Conservation (phyloP, 1,284 basidiomycete species). For the Chalciporus sp. region DNA sequence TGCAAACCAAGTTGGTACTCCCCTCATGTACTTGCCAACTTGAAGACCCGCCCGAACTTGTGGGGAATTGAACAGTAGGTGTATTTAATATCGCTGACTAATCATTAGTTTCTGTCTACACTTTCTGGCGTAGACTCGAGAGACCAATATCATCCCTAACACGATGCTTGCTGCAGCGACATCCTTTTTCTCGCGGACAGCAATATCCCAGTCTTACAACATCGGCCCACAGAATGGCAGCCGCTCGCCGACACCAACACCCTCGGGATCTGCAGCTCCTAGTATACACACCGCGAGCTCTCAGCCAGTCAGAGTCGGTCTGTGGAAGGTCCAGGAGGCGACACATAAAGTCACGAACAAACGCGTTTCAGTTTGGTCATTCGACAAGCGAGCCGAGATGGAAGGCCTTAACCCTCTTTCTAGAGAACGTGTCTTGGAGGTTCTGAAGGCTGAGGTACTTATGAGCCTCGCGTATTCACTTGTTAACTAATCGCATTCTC, state of each 20-base stretch:
- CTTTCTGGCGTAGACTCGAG: neutral
- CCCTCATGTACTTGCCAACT: neutral
- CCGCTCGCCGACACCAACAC: slow-evolving; percentile 64
- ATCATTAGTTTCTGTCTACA: neutral
- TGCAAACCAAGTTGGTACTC: neutral
- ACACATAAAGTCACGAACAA: slow-evolving; percentile 87
- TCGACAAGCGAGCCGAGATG: slow-evolving; percentile 83
- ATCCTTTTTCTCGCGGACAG: slow-evolving; percentile 86
- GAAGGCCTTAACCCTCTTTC: slow-evolving; percentile 63
- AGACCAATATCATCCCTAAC: slow-evolving; percentile 2
- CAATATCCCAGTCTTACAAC: slow-evolving; percentile 83
- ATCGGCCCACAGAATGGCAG: slow-evolving; percentile 54
- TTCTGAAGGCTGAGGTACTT: slow-evolving; percentile 86
- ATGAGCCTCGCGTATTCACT: neutral
- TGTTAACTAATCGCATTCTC: slow-evolving; percentile 4
- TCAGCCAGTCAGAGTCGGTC: slow-evolving; percentile 71
- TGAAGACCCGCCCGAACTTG: neutral
- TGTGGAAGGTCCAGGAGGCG: slow-evolving; percentile 86
- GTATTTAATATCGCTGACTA: neutral
- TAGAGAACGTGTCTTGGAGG: slow-evolving; percentile 76
- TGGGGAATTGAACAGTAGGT: neutral
- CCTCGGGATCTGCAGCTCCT: slow-evolving; percentile 48
- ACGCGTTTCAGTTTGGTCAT: slow-evolving; percentile 87
- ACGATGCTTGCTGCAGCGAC: slow-evolving; percentile 87
- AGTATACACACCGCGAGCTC: slow-evolving; percentile 36